Evolutionary conservation across 1,284 basidiomycete genomes (phyloP).

Genomic region (Butyriboletus appendiculatus): DNA sequence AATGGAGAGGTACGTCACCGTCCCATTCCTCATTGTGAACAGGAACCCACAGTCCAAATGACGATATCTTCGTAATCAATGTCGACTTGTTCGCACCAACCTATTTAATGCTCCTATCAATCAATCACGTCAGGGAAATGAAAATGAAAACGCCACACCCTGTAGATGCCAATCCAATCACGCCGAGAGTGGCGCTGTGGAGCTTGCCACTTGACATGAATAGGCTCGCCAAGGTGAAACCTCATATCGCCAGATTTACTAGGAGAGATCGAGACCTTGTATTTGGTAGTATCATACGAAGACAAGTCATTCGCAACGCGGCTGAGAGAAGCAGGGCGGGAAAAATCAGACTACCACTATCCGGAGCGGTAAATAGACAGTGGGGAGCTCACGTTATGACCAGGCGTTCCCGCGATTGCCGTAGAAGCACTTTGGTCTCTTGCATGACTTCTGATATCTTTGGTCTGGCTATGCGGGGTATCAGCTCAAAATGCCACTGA

Average conservation of each 20-base stretch:
- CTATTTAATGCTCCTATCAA: conserved; percentile 41
- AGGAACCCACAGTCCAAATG: conserved; percentile 90
- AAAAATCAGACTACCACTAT: conserved; percentile 3
- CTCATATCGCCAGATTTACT: conserved; percentile 50
- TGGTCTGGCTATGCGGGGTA: conserved; percentile 43
- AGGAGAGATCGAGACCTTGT: conserved; percentile 66
- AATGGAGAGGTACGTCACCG: conserved; percentile 74
- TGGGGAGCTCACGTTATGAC: conserved; percentile 76
- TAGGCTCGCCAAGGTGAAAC: conserved; percentile 92
- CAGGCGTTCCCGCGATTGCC: conserved; percentile 86
- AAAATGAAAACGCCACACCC: conserved; percentile 42
- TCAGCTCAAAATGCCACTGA: background rate
- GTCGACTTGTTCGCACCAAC: conserved; percentile 84
- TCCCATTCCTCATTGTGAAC: conserved; percentile 94
- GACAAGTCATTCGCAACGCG: conserved; percentile 83
- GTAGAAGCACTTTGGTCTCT: conserved; percentile 90
- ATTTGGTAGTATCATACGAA: conserved; percentile 77
- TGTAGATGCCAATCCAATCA: conserved; percentile 97
- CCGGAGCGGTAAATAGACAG: background rate
- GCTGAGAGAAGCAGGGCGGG: conserved; percentile 41
- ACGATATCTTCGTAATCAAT: conserved; percentile 84
- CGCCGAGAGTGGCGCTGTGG: conserved; percentile 87
- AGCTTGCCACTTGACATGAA: conserved; percentile 85
- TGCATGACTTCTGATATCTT: conserved; percentile 82
- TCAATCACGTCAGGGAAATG: background rate